Evolutionary conservation across 352 stramenopile species (phyloP), one percentile per base, ranked within the genome.

Genomic region (Plasmopara viticola): DNA sequence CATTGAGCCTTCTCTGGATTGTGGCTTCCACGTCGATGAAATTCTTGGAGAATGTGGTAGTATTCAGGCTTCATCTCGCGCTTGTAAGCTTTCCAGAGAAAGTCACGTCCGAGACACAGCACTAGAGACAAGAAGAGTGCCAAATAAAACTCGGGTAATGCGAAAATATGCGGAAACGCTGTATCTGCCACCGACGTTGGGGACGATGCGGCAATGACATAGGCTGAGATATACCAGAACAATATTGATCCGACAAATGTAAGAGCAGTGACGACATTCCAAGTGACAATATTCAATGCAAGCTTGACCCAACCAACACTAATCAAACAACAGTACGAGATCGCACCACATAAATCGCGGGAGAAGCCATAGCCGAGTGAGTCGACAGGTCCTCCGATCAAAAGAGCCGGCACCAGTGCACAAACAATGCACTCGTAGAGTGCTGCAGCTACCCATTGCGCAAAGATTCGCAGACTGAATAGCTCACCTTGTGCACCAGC

Each of bases 31-130:
- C 55, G 53, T 55, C 66, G 53, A 48, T 91, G 73, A 50, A 85
- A 72, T 46, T 94, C 84, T 53, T 91, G 84, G 15, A 94, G 60
- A 25, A 94, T 77, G 55, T 94, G 84, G 62, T 94, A 94, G 64
- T 94, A 94, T 49, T 94, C 84, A 1, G 84, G 84, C 9, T 68
- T 54, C 58, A 90, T 74, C 53, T 94, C 81, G 4, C 82, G 82
- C 66, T 94, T 94, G 55, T 81, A 92, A 5, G 77, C 79, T 46
- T 92, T 94, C 67, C 74, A 90, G 0, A 94, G 58, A 44, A 94
- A 88, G 47, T 92, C 84, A 0, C 84, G 75, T 0, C 76, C 72
- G 12, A 94, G 71, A 31, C 78, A 88, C 2, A 94, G 66, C 28
- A 94, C 46, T 13, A 91, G 41, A 25, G 63, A 68, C 13, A 94